phyloP scores from a whole-genome alignment of 78 protist species.

The Dictyostelium firmibasis region DNA sequence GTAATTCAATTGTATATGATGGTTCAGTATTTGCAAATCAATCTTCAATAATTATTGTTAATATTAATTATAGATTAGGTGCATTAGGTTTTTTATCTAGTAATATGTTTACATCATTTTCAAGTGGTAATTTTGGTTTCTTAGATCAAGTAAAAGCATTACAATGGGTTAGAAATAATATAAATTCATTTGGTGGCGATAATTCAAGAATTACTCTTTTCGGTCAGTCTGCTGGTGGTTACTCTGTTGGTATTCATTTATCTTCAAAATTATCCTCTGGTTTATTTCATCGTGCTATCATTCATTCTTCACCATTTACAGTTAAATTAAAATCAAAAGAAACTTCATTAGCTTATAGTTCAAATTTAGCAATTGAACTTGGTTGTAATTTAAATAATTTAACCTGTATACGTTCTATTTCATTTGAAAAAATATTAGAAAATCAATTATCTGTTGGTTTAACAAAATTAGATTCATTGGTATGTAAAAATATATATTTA shows the following conservation, averaged over 20 bases:
- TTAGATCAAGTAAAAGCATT: conserved; percentile 86
- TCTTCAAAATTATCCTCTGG: not conserved
- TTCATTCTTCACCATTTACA: not conserved
- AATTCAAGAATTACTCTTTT: conserved; percentile 76
- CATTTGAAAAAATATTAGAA: not conserved
- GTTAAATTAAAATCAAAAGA: not conserved
- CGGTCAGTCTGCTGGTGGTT: conserved; percentile 92
- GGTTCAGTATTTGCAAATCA: not conserved
- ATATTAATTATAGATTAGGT: conserved; percentile 49
- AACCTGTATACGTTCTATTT: not conserved
- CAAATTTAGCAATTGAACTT: not conserved
- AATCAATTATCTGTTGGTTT: not conserved
- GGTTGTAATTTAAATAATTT: conserved; percentile 14
- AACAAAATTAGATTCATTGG: not conserved
- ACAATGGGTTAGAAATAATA: conserved; percentile 88
- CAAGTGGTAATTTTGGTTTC: conserved; percentile 85
- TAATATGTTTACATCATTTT: too few relatives aligned
- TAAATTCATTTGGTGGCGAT: conserved; percentile 90
- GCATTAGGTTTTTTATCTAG: conserved; percentile 33
- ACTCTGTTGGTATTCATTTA: conserved; percentile 31
- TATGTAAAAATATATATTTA: too few relatives aligned
- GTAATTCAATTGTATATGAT: not conserved
- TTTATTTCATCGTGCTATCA: not conserved
- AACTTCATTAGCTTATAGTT: not conserved
- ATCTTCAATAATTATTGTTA: conserved; percentile 24